Base-by-base conservation (phyloP, 2,329 filamentous ascomycete genomes). In the Hypoxylon sp. region DNA sequence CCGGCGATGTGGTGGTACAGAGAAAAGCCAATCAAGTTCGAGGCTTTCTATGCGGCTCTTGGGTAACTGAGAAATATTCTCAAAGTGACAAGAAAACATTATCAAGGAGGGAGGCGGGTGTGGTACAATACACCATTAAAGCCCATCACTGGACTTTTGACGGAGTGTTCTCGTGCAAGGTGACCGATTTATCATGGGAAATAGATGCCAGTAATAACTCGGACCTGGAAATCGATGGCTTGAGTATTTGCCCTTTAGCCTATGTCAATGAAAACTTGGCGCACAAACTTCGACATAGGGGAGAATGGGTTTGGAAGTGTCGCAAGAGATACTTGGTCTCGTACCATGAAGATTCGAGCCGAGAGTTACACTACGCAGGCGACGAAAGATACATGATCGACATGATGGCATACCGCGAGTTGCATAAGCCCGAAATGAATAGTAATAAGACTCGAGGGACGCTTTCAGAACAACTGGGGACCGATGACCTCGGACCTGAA, bases 381-480 rank as follows among this genome's bases (percentile, higher is more conserved):
- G 55, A 49, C 10, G 59, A 55, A 48, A 54, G 59, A 13, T 61
- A 35, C 13, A 55, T 61, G 49, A 55, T 61, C 14, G 59, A 61
- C 40, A 46, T 54, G 49, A 37, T 11, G 7, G 30, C 54, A n/a
- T 55, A 55, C 30, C 49, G 40, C n/a, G 33, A 48, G 30, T 17
- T 61, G 5, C 59, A 54, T 22, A 37, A 49, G 17, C 17, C 10
- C 37, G 17, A 35, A 17, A 54, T n/a, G n/a, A 25, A 46, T 14
- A 40, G 25, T 14, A 17, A 58, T 2, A 2, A 8, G 40, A 4
- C 8, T 11, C n/a, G 54, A 22, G n/a, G 27, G 27, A 6, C 7
- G 14, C 10, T n/a, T 22, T 46, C 42, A 46, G 42, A 46, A n/a
- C n/a, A 46, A 22, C 42, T 22, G 20, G 42, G 42, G 6, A 46